Percentiles rank a stretch among this genome's conserved stretches.
Conservation (phyloP, 768 basidiomycete species). For the Rossbeevera mucosa region DNA sequence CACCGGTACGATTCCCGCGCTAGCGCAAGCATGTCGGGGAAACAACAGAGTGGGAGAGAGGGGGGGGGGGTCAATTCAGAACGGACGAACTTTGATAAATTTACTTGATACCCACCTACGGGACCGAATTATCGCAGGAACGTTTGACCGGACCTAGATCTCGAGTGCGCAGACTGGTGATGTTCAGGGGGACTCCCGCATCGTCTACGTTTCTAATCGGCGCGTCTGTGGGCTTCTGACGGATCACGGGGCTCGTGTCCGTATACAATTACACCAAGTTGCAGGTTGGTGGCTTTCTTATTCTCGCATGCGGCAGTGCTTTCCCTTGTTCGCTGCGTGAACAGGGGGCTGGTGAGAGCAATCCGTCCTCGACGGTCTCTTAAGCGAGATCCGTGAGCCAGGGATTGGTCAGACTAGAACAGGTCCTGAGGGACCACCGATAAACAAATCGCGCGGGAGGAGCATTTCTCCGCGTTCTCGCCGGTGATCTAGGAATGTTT, state of each 20-base stretch:
- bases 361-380: not conserved
- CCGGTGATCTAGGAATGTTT: constrained; percentile 30
- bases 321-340: constrained; percentile 4
- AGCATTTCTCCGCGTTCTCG: constrained; percentile 4
- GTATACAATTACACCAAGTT: not conserved
- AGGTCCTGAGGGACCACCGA: not conserved
- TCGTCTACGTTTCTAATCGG: not conserved
- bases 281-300: not conserved
- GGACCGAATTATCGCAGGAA: constrained; percentile 2
- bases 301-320: not conserved
- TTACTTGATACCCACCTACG: not conserved
- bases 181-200: not conserved
- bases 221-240: not conserved
- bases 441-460: constrained; percentile 14
- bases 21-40: not conserved
- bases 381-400: not conserved
- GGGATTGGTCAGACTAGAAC: not conserved
- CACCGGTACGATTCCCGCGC: not conserved
- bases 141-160: not conserved
- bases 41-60: not conserved
- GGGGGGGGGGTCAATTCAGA: not conserved
- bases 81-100: not conserved
- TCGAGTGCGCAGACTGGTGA: not conserved
- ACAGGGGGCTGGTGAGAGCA: constrained; percentile 21
- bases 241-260: constrained; percentile 1